Evolutionary conservation across 2,329 filamentous ascomycete species (phyloP).

Genomic region (Phyllosticta citriasiana): DNA sequence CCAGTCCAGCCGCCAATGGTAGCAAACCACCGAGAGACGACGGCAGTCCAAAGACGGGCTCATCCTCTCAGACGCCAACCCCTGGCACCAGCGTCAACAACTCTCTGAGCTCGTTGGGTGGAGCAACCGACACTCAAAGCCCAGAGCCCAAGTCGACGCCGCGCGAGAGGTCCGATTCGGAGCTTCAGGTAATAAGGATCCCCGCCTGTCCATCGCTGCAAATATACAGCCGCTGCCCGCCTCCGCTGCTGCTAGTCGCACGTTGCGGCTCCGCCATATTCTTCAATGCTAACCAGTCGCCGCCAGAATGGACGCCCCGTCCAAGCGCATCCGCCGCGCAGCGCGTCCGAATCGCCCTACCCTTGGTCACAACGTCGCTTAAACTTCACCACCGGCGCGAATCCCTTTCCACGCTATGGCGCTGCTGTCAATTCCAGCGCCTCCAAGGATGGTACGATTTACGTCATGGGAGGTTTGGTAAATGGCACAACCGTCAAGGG

Average conservation of each 20-base stretch:
- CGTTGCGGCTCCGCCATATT: conserved; percentile 13
- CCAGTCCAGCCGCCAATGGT: conserved; percentile 36
- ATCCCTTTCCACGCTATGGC: conserved; percentile 92
- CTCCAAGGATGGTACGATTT: conserved; percentile 94
- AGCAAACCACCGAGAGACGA: conserved; percentile 14
- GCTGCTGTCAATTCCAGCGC: conserved; percentile 87
- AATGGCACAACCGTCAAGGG: conserved; percentile 94
- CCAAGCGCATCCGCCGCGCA: conserved; percentile 25
- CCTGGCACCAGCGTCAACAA: conserved; percentile 63
- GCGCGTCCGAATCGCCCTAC: conserved; percentile 68
- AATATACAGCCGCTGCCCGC: background rate
- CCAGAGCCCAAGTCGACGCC: conserved; percentile 51
- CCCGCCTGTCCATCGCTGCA: background rate
- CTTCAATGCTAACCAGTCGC: conserved; percentile 5
- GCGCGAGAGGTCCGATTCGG: conserved; percentile 47
- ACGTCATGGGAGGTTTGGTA: conserved; percentile 93
- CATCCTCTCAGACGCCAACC: conserved; percentile 48
- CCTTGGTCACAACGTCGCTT: conserved; percentile 90
- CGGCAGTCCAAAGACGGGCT: background rate
- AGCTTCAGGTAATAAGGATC: conserved; percentile 40
- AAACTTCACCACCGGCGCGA: conserved; percentile 74
- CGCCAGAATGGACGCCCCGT: conserved; percentile 7
- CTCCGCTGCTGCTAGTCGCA: background rate
- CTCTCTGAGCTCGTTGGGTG: conserved; percentile 56
- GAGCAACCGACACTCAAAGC: conserved; percentile 48